Base-by-base conservation (phyloP, 2,329 filamentous ascomycete species). In the Fusarium sp. region DNA sequence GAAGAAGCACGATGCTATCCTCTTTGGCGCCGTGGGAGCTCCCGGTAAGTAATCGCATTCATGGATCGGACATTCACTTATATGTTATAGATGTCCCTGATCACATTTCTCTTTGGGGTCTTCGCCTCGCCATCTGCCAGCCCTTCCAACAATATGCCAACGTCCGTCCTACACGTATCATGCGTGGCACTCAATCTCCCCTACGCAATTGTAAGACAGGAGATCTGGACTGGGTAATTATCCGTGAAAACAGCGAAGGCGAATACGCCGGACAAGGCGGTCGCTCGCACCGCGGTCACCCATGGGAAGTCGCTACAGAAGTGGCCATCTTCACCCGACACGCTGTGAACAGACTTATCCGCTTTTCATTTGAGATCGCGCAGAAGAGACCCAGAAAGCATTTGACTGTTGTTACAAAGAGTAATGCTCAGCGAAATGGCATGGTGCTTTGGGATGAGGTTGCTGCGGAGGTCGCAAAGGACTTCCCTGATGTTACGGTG, bases 381-480 rank as follows among this genome's bases (percentile, higher is more conserved):
- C 84, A 82, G 65, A 84, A 81, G 69, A 79, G 89, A 5, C 85
- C 86, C 0, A 81, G 85, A 42, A 90, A 88, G 78, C 79, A 84
- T 13, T 73, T 91, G 34, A 90, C 88, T 0, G 84, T 90, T 2
- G 89, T 90, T 5, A 90, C 88, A 0, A 91, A 91, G 79, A 88
- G 85, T 45, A 91, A 91, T 74, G 88, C 88, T 0, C 88, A 90
- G 77, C 81, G 88, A 0, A 89, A 90, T 56, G 88, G 89, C 0
- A 89, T 91, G 88, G 89, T 91, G 1, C 83, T 91, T 61, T 91
- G 89, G 89, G 89, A 91, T 72, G 88, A 90, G 70, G 83, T 90
- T 13, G 87, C 87, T 0, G 79, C 77, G 0, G 81, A 84, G 26
- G 84, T 90, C 4, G 82, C 83, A 0, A 81, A 79, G 60, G 86